phyloP scores from a whole-genome alignment of 2,329 filamentous ascomycete genomes.

The Zymoseptoria brevis region DNA sequence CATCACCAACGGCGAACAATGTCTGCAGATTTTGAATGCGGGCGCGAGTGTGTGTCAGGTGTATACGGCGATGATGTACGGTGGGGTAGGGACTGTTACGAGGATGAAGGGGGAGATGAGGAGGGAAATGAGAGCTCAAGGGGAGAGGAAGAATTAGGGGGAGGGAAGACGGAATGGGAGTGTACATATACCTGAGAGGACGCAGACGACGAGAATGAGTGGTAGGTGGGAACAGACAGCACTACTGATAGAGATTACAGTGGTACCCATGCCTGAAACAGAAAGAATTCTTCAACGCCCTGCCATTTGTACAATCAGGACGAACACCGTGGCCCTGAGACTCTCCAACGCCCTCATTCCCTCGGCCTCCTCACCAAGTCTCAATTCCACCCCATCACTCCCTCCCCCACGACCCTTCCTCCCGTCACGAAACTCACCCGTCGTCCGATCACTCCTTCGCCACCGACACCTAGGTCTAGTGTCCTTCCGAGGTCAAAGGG shows the following conservation, averaged over 20 bases:
- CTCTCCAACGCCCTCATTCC: too few relatives aligned
- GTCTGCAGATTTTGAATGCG: conserved; percentile 70
- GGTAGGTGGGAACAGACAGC: too few relatives aligned
- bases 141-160: too few relatives aligned
- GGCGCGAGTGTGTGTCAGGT: conserved; percentile 63
- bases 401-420: conserved; percentile 16
- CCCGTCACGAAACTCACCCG: conserved; percentile 18
- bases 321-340: too few relatives aligned
- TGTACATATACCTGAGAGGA: neutral
- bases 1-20: conserved; percentile 81
- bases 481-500: conserved; percentile 13
- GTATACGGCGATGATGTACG: conserved; percentile 69
- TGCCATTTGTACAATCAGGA: too few relatives aligned
- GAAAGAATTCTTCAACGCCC: too few relatives aligned
- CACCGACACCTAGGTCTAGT: conserved; percentile 23
- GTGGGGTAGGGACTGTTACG: conserved; percentile 53
- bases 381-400: conserved; percentile 26
- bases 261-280: too few relatives aligned
- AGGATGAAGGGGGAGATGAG: conserved; percentile 45
- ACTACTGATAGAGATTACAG: too few relatives aligned
- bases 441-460: conserved; percentile 21
- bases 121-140: conserved; percentile 28
- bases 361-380: neutral
- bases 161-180: neutral
- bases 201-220: neutral